Evolutionary conservation across 2,329 filamentous ascomycete genomes (phyloP).

Genomic region (Diaporthe destruens): DNA sequence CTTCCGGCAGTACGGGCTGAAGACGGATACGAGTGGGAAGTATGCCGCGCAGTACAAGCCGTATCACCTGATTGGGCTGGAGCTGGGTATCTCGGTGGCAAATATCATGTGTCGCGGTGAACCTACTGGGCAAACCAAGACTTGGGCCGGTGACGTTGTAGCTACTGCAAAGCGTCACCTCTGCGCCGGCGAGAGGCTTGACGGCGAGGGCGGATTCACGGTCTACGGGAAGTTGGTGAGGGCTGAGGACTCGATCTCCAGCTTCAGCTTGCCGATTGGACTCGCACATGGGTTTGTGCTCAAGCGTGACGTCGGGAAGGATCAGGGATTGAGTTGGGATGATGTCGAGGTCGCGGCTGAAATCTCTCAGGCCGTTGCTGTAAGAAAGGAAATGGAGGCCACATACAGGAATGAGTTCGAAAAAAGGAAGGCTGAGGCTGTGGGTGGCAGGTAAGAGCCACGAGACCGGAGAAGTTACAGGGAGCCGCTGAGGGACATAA

Average conservation of each 20-base stretch:
- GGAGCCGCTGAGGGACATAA: too few species aligned
- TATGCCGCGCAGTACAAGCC: conserved; percentile 61
- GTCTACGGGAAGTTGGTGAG: conserved; percentile 59
- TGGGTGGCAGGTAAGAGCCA: background rate
- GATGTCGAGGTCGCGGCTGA: background rate
- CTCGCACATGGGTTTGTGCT: background rate
- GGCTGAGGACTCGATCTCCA: conserved; percentile 54
- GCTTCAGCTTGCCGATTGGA: conserved; percentile 56
- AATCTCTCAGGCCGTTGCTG: conserved; percentile 1
- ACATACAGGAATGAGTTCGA: background rate
- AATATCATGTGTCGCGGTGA: conserved; percentile 60
- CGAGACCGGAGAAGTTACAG: too few species aligned
- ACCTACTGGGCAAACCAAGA: conserved; percentile 59
- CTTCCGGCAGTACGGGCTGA: conserved; percentile 59
- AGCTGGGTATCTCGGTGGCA: conserved; percentile 58
- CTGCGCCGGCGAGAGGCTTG: conserved; percentile 58
- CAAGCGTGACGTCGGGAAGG: background rate
- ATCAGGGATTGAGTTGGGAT: conserved; percentile 10
- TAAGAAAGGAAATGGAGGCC: conserved; percentile 4
- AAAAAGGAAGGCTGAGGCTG: background rate
- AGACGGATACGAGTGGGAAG: conserved; percentile 56
- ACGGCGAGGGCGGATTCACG: conserved; percentile 60
- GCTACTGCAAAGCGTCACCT: conserved; percentile 60
- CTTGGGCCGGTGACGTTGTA: conserved; percentile 59
- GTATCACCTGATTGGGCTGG: conserved; percentile 61